Conservation (phyloP, 2,329 filamentous ascomycete genomes). For the Talaromyces atroroseus region DNA sequence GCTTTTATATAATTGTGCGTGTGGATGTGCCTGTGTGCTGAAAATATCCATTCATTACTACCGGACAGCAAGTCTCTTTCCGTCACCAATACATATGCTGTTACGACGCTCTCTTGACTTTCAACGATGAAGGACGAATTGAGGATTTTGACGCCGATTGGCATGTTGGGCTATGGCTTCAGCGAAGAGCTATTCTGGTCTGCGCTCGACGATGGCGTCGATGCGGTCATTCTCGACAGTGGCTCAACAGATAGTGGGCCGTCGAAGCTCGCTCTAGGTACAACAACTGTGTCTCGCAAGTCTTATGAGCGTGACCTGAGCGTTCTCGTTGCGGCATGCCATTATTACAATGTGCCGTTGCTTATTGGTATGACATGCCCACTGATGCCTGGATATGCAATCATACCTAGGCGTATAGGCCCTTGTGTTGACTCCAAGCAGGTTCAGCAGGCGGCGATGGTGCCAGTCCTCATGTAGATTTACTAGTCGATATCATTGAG, state of each 20-base stretch:
- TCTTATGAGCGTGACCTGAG: slow-evolving; percentile 41
- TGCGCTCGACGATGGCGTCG: slow-evolving; percentile 30
- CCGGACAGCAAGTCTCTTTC: not conserved
- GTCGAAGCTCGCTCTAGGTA: slow-evolving; percentile 21
- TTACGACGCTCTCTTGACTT: not conserved
- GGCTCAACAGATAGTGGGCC: slow-evolving; percentile 26
- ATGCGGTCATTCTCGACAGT: slow-evolving; percentile 23
- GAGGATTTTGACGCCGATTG: slow-evolving; percentile 40
- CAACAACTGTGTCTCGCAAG: slow-evolving; percentile 33
- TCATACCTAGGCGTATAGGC: not conserved
- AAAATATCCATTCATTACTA: not conserved
- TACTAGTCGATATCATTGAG: slow-evolving; percentile 36
- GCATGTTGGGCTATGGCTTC: slow-evolving; percentile 45
- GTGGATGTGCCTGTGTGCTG: not conserved
- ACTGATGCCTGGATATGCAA: not conserved
- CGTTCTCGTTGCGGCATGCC: slow-evolving; percentile 33
- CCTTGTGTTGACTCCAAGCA: not conserved
- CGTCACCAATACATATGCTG: not conserved
- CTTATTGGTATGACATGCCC: slow-evolving; percentile 25
- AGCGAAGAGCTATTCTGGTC: slow-evolving; percentile 37
- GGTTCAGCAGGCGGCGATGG: slow-evolving; percentile 46
- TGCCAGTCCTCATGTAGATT: slow-evolving; percentile 36
- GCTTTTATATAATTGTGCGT: not conserved
- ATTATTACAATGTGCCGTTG: slow-evolving; percentile 32
- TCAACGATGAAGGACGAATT: not conserved